Evolutionary conservation across 1,284 basidiomycete genomes (phyloP), one percentile per base, ranked within the genome.

Genomic region (Coriolopsis trogii): DNA sequence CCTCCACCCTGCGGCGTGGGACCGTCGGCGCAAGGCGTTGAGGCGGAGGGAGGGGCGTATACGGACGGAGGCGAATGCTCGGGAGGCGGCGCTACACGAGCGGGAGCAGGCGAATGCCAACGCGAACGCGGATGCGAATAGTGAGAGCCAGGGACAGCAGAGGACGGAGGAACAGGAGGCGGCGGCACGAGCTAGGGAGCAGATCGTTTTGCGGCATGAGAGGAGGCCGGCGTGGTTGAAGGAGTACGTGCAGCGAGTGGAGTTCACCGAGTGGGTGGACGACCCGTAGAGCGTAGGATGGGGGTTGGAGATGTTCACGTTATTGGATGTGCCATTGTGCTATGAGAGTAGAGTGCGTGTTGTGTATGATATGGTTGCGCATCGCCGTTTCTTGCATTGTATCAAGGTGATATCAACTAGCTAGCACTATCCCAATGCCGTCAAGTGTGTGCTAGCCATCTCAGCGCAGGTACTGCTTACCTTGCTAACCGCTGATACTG

Each of bases 1-100:
- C 21, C 66, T 89, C 29, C 81, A 89, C 65, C 89, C 89, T 4
- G 89, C 87, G 24, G 73, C 89, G 36, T 91, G 89, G 83, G 84
- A 90, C 59, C 79, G 83, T 51, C 75, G 89, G 56, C 74, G 88
- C 39, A 69, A 65, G 18, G 77, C 76, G 10, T 73, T 91, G 60
- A 72, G 82, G 61, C 75, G 75, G 53, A 72, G 89, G 34, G 89
- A 91, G 69, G 85, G 85, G 3, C 74, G 78, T 28, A 67, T 91
- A 20, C 75, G 87, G 58, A 85, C 82, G 23, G 89, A 90, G 68
- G 81, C 79, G 51, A 80, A 78, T 55, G 71, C 75, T 18, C 72
- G 81, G 29, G 74, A 79, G 45, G 58, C 64, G 20, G 60, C 61
- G 29, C 40, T 46, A 41, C 50, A 53, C 25, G 64, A 61, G 41